Percentiles rank a stretch among this genome's conserved stretches.
Conservation (phyloP, 208 protist genomes). For the Trypanosoma grayi region DNA sequence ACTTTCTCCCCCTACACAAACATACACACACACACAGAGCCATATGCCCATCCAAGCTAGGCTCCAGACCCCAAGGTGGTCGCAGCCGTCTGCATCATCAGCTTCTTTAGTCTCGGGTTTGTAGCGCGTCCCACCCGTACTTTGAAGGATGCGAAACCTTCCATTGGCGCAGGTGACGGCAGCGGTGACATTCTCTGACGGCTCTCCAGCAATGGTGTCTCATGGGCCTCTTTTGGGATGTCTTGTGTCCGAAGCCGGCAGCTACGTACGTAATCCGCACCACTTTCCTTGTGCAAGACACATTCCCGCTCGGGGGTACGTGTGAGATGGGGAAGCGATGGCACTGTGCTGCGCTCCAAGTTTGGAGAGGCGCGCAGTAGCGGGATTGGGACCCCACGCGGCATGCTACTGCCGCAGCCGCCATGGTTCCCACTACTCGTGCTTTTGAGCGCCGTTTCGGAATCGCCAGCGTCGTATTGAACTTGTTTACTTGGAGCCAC, state of each 20-base stretch:
- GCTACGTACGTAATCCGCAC: slow-evolving; percentile 15
- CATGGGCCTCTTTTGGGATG: too few relatives aligned
- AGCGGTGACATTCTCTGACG: not conserved
- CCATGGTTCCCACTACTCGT: not conserved
- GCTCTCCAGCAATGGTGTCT: not conserved
- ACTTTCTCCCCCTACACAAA: too few relatives aligned
- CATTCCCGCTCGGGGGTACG: not conserved
- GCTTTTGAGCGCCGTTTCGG: not conserved
- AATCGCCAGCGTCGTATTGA: too few relatives aligned
- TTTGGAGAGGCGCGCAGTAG: not conserved
- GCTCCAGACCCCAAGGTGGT: too few relatives aligned
- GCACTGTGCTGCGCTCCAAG: not conserved
- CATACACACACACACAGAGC: too few relatives aligned
- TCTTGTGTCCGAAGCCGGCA: not conserved
- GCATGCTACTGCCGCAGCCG: not conserved
- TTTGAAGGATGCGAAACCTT: too few relatives aligned
- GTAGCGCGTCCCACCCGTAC: too few relatives aligned
- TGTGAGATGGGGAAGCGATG: not conserved
- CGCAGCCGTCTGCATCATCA: too few relatives aligned
- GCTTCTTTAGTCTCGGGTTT: too few relatives aligned
- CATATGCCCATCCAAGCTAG: too few relatives aligned
- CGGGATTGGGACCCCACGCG: not conserved
- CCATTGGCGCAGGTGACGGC: too few relatives aligned
- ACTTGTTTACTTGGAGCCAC: too few relatives aligned
- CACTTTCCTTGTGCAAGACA: slow-evolving; percentile 4